phyloP scores from a whole-genome alignment of 495 filamentous ascomycete species.

The Aspergillus carlsbadensis region DNA sequence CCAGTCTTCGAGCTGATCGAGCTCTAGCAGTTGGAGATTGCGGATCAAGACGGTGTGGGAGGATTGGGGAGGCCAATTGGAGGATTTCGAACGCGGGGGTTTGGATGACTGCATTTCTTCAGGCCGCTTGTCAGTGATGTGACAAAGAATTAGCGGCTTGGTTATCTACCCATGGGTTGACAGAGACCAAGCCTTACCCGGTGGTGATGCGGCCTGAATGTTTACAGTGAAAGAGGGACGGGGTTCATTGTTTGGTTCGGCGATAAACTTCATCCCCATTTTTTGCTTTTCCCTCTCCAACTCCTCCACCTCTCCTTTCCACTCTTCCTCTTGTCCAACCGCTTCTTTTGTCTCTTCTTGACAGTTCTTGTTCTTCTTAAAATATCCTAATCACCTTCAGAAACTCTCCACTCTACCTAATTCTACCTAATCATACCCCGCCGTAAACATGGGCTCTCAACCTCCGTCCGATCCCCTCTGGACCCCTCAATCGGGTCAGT shows the following conservation, averaged over 20 bases:
- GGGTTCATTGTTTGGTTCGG: constrained; percentile 10
- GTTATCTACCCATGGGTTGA: neutral
- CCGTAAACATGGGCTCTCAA: constrained; percentile 35
- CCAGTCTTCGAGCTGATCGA: constrained; percentile 75
- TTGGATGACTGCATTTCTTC: constrained; percentile 34
- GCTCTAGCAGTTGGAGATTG: constrained; percentile 75
- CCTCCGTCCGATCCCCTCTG: constrained; percentile 25
- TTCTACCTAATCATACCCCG: constrained; percentile 1
- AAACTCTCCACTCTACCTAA: constrained; percentile 4
- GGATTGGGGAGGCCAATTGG: constrained; percentile 46
- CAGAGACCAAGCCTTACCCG: neutral
- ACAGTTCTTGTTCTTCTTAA: neutral
- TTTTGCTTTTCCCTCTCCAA: constrained; percentile 5
- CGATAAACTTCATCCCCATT: constrained; percentile 8
- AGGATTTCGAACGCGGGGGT: constrained; percentile 32
- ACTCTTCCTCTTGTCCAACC: neutral
- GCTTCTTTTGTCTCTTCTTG: constrained; percentile 8
- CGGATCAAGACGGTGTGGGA: constrained; percentile 70
- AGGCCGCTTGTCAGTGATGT: constrained; percentile 7
- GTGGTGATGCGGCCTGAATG: neutral
- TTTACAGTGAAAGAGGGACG: constrained; percentile 3
- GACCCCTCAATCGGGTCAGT: constrained; percentile 30
- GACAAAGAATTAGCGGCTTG: neutral
- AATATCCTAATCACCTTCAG: neutral
- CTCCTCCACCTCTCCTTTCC: neutral